Evolutionary conservation across 148 eudicot genomes (phyloP).

Genomic region (Persicaria tinctoria): DNA sequence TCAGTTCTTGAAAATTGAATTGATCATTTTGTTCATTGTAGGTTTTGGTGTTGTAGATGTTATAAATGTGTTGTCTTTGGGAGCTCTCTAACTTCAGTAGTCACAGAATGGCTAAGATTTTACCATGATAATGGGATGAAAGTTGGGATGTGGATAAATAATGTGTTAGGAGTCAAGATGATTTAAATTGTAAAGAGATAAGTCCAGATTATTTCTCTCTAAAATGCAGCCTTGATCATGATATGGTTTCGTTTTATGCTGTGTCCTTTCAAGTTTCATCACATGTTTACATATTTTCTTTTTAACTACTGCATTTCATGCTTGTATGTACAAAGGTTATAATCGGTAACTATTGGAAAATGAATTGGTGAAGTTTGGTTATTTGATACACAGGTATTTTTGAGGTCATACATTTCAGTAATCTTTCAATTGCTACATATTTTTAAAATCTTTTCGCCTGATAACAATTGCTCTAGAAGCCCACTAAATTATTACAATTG

Average conservation of each 20-base stretch:
- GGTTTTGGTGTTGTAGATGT: neutral
- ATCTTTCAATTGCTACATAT: neutral
- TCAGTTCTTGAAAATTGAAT: neutral
- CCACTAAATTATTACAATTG: neutral
- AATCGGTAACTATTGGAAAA: too few relatives aligned
- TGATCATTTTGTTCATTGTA: neutral
- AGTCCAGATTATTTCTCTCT: neutral
- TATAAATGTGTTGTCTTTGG: neutral
- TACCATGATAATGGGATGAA: neutral
- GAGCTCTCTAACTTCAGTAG: neutral
- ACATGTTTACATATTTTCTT: too few relatives aligned
- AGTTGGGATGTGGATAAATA: neutral
- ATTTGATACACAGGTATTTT: neutral
- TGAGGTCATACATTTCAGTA: neutral
- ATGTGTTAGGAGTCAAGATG: neutral
- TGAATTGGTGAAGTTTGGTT: too few relatives aligned
- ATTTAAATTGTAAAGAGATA: too few relatives aligned
- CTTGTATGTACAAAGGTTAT: too few relatives aligned
- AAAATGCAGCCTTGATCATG: too few relatives aligned
- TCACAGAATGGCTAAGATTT: neutral
- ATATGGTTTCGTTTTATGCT: too few relatives aligned
- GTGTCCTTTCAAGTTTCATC: neutral
- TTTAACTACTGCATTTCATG: too few relatives aligned
- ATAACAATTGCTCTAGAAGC: neutral
- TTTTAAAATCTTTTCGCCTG: neutral